Conservation (phyloP, 495 filamentous ascomycete species). For the Penicillium soppii region DNA sequence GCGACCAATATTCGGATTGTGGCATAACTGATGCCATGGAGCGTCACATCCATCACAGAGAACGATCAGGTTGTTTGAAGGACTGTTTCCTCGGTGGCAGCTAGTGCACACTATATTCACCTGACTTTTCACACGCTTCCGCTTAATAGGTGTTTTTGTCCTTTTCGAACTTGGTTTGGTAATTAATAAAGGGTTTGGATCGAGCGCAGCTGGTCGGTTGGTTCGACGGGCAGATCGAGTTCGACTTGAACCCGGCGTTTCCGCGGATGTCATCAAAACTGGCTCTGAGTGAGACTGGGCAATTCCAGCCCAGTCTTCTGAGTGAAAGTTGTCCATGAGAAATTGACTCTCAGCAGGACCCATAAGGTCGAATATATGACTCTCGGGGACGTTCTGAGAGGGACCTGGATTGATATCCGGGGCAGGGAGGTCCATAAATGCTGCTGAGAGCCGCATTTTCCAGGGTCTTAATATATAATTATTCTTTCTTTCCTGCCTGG, state of each 20-base stretch:
- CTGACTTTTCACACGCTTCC: conserved; percentile 44
- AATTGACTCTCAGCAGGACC: background rate
- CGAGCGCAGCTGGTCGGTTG: background rate
- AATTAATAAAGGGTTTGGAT: background rate
- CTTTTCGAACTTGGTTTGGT: background rate
- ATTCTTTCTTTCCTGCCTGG: too few species aligned
- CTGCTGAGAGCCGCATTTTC: background rate
- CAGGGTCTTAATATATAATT: background rate
- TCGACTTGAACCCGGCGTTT: background rate
- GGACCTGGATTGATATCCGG: background rate
- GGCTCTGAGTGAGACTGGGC: background rate
- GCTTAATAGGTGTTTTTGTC: conserved; percentile 28
- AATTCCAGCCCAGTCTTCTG: background rate
- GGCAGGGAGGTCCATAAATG: background rate
- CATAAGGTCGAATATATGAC: background rate
- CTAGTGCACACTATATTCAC: conserved; percentile 62
- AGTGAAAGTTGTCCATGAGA: background rate
- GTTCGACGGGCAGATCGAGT: conserved; percentile 6
- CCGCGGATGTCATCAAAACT: background rate
- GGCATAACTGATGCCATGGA: conserved; percentile 89
- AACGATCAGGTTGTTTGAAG: conserved; percentile 80
- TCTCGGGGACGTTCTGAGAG: background rate
- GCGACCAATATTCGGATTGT: conserved; percentile 75
- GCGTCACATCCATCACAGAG: conserved; percentile 91
- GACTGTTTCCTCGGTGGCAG: conserved; percentile 76